Evolutionary conservation across 768 basidiomycete genomes (phyloP), one percentile per base, ranked within the genome.

Genomic region (Chalciporus chontae): DNA sequence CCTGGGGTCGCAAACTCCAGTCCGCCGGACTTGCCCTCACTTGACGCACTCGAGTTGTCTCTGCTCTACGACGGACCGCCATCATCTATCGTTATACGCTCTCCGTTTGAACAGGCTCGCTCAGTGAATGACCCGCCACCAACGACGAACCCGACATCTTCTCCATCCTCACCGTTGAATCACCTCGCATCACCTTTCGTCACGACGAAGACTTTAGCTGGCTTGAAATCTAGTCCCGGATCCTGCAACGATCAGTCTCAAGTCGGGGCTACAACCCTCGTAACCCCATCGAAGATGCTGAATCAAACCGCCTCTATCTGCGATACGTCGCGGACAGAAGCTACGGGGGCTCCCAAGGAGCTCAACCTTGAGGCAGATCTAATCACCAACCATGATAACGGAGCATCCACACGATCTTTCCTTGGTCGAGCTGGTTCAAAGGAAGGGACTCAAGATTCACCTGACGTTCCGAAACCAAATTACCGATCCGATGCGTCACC

Each of bases 71-170:
- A 54, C 40, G 15, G 37, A 6, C 58, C 59, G 5, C 56, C 54
- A 10, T 63, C 63, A 17, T 55, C 63, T 4, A 63, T 61, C 32
- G n/a, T 53, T 31, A n/a, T 63, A 46, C 55, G 59, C 24, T 63
- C 52, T 3, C 58, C 63, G 3, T 42, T 50, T 13, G 47, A 48
- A 29, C 41, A 51, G 40, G 36, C 17, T 15, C 55, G 17, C 10
- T 40, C 44, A n/a, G 37, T 47, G 14, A 29, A 18, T 21, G 43
- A 39, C 15, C 17, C 43, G 6, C 21, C 57, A 14, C 36, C 26
- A 37, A 10, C 34, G 1, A 43, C 19, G 23, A 42, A 44, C 19
- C 14, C 38, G 34, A 40, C 17, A 14, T 15, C 32, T 39, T 31
- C n/a, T 4, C 15, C 17, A 52, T 31, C 45, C 41, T n/a, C 55